Conservation (phyloP, 2,329 filamentous ascomycete species). For the Diaporthe aspalathi region DNA sequence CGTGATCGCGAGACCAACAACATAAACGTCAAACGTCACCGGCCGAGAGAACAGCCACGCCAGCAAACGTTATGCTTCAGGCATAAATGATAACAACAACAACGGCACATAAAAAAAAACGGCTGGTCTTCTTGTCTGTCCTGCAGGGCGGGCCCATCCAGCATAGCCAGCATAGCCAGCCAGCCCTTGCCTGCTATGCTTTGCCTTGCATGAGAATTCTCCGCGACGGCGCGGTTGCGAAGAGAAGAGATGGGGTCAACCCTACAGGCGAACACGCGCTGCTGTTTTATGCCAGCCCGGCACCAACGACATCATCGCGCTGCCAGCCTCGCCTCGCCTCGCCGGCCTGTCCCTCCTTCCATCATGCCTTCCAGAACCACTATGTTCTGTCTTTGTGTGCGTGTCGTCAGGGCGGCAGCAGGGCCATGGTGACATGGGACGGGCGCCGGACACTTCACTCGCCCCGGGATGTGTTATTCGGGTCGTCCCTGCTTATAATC, state of each 20-base stretch:
- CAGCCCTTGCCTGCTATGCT: too few relatives aligned
- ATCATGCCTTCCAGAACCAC: slow-evolving; percentile 21
- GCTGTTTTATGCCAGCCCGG: slow-evolving; percentile 11
- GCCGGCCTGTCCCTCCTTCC: slow-evolving; percentile 28
- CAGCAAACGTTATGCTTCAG: not conserved
- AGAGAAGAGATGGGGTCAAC: slow-evolving; percentile 10
- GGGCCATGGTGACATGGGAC: slow-evolving; percentile 12
- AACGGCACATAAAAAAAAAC: slow-evolving; percentile 7
- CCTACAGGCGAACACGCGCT: not conserved
- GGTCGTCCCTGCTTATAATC: slow-evolving; percentile 12
- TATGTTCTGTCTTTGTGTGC: too few relatives aligned
- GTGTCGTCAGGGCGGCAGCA: not conserved
- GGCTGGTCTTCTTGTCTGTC: not conserved
- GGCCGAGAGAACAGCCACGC: not conserved
- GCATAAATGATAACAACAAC: not conserved
- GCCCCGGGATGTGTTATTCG: slow-evolving; percentile 21
- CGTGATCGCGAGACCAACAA: not conserved
- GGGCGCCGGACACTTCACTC: slow-evolving; percentile 26
- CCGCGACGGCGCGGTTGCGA: slow-evolving; percentile 13
- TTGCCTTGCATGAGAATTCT: slow-evolving; percentile 16
- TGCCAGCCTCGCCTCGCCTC: slow-evolving; percentile 20
- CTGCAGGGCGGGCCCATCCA: slow-evolving; percentile 3
- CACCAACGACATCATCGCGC: slow-evolving; percentile 19
- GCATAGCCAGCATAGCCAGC: too few relatives aligned
- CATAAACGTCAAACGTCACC: slow-evolving; percentile 23